A percentile compares a stretch with the other conserved stretches of the same genome.
These are phyloP conservation scores for Cardamine occulta DNA, from an alignment of 345 rosid genomes.

Conservation along the genomic window DNA sequence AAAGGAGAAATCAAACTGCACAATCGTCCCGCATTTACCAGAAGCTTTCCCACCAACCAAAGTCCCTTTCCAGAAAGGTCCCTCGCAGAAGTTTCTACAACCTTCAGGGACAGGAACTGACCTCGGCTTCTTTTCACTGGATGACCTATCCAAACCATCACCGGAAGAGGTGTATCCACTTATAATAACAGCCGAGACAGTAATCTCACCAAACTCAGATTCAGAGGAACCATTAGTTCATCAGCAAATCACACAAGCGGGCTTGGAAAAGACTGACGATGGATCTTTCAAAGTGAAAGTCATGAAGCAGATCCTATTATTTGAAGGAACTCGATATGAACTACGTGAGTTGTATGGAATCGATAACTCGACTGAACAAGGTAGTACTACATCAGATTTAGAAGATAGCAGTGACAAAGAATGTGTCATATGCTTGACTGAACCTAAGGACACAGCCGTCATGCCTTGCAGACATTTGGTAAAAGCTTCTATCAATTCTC, in stretches of 20 bases:
- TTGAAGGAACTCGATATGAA: constrained; percentile 79
- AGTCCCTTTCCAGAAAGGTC: constrained; percentile 73
- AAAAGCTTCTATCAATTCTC: constrained; percentile 13
- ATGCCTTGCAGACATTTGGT: constrained; percentile 96
- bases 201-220: constrained; percentile 39
- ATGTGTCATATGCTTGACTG: constrained; percentile 94
- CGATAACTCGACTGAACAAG: constrained; percentile 53
- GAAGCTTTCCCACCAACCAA: constrained; percentile 63
- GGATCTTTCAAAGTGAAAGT: constrained; percentile 70
- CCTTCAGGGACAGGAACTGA: constrained; percentile 86
- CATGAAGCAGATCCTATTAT: constrained; percentile 77
- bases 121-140: constrained; percentile 77
- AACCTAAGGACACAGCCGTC: constrained; percentile 84
- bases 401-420: constrained; percentile 73
- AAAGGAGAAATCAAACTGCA: constrained; percentile 75
- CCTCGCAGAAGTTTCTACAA: constrained; percentile 72
- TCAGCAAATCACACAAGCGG: constrained; percentile 81
- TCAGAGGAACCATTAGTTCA: constrained; percentile 50
- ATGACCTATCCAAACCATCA: constrained; percentile 76
- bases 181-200: constrained; percentile 76
- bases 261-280: constrained; percentile 58
- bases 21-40: constrained; percentile 66
- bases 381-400: constrained; percentile 49
- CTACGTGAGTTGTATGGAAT: constrained; percentile 78
- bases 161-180: constrained; percentile 82